Conservation (phyloP, 2,329 filamentous ascomycete species). For the Coniochaeta pulveracea region DNA sequence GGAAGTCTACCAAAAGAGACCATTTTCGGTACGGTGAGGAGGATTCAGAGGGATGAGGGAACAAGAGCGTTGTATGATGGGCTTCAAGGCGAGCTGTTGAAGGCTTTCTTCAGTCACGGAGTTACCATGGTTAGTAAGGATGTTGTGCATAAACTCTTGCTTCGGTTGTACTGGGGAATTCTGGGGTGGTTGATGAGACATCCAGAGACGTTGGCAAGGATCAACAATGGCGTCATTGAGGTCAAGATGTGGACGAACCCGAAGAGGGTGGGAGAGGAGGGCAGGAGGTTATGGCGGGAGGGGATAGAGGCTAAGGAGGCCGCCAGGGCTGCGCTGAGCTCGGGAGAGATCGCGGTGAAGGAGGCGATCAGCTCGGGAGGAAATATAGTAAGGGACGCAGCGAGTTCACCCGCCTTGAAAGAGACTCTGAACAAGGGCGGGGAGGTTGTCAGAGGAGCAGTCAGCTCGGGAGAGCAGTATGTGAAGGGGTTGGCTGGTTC, state of each 20-base stretch:
- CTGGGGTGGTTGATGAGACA: conserved; percentile 33
- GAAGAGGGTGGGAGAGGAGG: background rate
- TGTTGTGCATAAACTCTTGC: conserved; percentile 57
- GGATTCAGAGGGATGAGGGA: conserved; percentile 53
- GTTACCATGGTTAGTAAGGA: conserved; percentile 84
- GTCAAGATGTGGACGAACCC: background rate
- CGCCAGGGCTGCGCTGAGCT: background rate
- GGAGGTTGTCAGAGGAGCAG: too few relatives aligned
- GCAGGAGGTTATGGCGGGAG: background rate
- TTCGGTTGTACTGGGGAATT: conserved; percentile 59
- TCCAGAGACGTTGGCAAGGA: conserved; percentile 27
- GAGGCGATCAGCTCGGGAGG: too few relatives aligned
- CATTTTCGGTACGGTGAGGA: conserved; percentile 52
- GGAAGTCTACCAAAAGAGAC: conserved; percentile 27
- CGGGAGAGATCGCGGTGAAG: background rate
- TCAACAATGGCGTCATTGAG: conserved; percentile 5
- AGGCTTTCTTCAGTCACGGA: conserved; percentile 77
- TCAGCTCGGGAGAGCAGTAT: too few relatives aligned
- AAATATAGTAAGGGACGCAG: too few relatives aligned
- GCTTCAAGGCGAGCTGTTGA: conserved; percentile 63
- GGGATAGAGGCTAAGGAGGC: background rate
- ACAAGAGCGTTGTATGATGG: conserved; percentile 62
- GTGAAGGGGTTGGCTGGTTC: too few relatives aligned
- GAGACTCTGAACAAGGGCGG: too few relatives aligned
- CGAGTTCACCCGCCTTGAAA: too few relatives aligned